These are phyloP conservation scores for Aspergillus unguis DNA, from an alignment of 2,329 filamentous ascomycete genomes.

Conservation along the genomic window DNA sequence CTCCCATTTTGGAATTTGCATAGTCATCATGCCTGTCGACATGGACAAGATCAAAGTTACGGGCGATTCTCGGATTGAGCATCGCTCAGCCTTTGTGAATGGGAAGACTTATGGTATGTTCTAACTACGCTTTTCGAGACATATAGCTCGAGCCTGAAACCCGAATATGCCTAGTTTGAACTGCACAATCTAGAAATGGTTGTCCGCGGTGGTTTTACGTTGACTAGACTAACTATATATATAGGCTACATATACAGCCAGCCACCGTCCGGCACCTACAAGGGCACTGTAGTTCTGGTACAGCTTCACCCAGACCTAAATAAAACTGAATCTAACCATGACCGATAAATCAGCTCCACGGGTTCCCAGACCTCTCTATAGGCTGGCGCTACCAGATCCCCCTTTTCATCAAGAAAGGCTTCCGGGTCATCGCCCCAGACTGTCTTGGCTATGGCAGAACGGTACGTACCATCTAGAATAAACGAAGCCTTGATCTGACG, in stretches of 20 bases:
- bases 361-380: conserved; percentile 77
- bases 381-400: conserved; percentile 92
- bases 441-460: conserved; percentile 83
- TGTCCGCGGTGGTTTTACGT: no score
- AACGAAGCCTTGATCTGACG: conserved; percentile 30
- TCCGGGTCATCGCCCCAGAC: conserved; percentile 79
- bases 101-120: conserved; percentile 50
- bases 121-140: background rate
- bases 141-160: background rate
- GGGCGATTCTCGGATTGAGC: conserved; percentile 64
- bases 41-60: conserved; percentile 64
- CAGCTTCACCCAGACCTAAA: background rate
- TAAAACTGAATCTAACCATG: background rate
- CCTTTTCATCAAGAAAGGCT: conserved; percentile 64
- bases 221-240: conserved; percentile 10
- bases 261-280: conserved; percentile 43
- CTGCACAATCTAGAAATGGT: no score
- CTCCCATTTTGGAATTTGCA: no score
- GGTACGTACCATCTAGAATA: conserved; percentile 33
- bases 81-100: conserved; percentile 61
- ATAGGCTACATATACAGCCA: conserved; percentile 53
- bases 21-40: conserved; percentile 50
- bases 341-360: conserved; percentile 55
- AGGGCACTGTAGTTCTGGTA: conserved; percentile 55
- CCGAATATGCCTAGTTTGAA: no score